Evolutionary conservation across 331 rosid genomes (phyloP).

Genomic region (Malus hybrid): DNA sequence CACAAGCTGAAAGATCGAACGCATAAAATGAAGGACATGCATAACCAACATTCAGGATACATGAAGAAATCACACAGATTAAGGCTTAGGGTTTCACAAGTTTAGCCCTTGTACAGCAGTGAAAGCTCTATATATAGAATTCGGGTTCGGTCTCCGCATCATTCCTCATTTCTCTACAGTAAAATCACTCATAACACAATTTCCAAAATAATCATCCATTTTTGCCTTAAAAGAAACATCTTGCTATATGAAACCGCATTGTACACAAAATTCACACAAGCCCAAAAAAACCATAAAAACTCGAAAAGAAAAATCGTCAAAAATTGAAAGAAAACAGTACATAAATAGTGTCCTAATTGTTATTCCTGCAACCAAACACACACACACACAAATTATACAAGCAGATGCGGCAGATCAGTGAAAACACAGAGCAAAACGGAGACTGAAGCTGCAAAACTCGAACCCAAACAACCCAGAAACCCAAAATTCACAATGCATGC

Average conservation of each 20-base stretch:
- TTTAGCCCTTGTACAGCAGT: background rate
- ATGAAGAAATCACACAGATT: background rate
- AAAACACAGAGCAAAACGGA: background rate
- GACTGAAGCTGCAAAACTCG: background rate
- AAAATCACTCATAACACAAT: background rate
- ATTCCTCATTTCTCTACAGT: background rate
- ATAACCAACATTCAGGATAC: background rate
- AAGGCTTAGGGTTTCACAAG: background rate
- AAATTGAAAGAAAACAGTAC: background rate
- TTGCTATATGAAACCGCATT: background rate
- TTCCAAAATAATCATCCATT: background rate
- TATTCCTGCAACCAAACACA: background rate
- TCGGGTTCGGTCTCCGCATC: background rate
- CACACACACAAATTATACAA: background rate
- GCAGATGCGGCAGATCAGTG: background rate
- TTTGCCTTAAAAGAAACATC: background rate
- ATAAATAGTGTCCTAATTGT: background rate
- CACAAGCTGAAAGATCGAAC: too few species aligned
- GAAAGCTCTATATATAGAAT: background rate
- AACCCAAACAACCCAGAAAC: background rate
- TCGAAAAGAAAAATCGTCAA: background rate
- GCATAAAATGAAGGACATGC: background rate
- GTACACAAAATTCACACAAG: background rate
- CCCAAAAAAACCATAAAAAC: background rate
- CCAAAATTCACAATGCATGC: conserved; percentile 8